Evolutionary conservation across 768 basidiomycete genomes (phyloP).

Genomic region (Suillus brevipes): DNA sequence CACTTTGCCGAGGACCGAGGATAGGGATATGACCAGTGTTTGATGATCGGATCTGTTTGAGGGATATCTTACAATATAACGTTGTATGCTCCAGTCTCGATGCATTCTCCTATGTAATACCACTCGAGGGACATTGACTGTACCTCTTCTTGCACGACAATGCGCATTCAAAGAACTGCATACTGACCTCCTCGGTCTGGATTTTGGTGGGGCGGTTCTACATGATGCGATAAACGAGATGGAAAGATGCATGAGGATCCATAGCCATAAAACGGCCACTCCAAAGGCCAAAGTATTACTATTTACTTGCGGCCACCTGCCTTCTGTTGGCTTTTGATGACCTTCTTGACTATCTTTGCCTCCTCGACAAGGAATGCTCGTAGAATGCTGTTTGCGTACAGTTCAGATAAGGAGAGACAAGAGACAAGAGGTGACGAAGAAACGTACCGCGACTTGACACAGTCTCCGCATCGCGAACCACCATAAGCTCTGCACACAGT

Average conservation of each 20-base stretch:
- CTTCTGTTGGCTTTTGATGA: conserved; percentile 87
- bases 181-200: conserved; percentile 13
- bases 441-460: conserved; percentile 89
- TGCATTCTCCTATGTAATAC: not conserved
- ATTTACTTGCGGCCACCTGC: conserved; percentile 25
- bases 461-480: conserved; percentile 94
- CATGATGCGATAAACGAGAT: conserved; percentile 24
- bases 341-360: conserved; percentile 99
- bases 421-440: not conserved
- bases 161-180: not conserved
- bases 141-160: not conserved
- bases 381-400: conserved; percentile 65
- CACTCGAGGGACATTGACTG: not conserved
- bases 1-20: conserved; percentile 44
- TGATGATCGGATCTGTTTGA: conserved; percentile 10
- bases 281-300: conserved; percentile 4
- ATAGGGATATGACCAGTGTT: conserved; percentile 42
- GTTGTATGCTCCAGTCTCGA: not conserved
- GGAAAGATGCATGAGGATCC: conserved; percentile 10
- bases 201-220: conserved; percentile 16
- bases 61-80: not conserved
- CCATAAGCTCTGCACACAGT: conserved; percentile 95
- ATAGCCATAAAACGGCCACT: conserved; percentile 15
- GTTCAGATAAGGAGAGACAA: not conserved
- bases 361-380: conserved; percentile 99